Base-by-base conservation (phyloP, 768 basidiomycete species). In the Tulasnella sp. region DNA sequence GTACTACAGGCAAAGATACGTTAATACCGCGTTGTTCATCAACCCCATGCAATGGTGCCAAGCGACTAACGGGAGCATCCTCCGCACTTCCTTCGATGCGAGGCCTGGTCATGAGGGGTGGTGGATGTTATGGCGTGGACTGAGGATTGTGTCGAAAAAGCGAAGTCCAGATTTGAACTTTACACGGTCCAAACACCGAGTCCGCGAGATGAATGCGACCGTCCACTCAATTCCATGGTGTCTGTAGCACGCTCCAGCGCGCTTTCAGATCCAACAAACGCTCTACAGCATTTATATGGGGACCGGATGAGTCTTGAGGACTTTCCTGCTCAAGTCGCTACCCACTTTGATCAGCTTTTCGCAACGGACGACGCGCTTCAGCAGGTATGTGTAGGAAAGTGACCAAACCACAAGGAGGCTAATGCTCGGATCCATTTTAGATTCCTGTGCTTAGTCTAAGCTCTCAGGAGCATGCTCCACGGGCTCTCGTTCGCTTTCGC, bases 401-500 rank as follows among this genome's bases (percentile, higher is more conserved):
- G 42, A 62, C 26, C 74, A 36, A 32, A 41, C 72, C 34, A 5
- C 14, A 44, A n/a, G 32, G 3, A 34, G 7, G 34, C n/a, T n/a
- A 22, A 22, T 63, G 35, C 62, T 65, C 34, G 19, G 40, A 5
- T 19, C 29, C 9, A 19, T 35, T 37, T 14, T 68, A 91, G 88
- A 89, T 92, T 64, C 87, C 90, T 0, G 75, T 80, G 7, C 83
- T 92, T 39, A 81, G 83, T 77, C 77, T 84, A 12, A 75, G 77
- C 5, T 76, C 79, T 67, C 85, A 88, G 12, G 87, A 87, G 41
- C 81, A 84, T 34, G 80, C 80, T 2, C 83, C 86, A 76, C 77
- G 87, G n/a, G 80, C 86, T 0, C 83, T 93, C 4, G 89, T 94
- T 3, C 82, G 85, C 22, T 92, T 93, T 78, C 84, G 86, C 37